These are phyloP conservation scores for Exophiala dermatitidis DNA, from an alignment of 2,329 filamentous ascomycete genomes.

Conservation along the genomic window DNA sequence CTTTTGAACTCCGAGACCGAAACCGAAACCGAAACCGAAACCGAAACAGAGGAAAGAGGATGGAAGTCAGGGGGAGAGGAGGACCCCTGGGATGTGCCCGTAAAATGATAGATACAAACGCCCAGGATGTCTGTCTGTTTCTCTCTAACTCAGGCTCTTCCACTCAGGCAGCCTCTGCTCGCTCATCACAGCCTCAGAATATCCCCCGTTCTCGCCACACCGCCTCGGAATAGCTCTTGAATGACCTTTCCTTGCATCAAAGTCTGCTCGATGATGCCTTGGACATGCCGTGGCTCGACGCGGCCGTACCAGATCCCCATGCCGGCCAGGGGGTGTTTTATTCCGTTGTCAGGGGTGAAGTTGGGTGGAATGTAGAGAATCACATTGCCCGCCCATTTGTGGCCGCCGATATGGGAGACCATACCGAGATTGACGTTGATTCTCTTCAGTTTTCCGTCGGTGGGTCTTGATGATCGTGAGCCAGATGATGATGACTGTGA, in stretches of 20 bases:
- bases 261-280: conserved; percentile 80
- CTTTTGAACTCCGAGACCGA: too few relatives aligned
- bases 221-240: conserved; percentile 70
- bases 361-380: conserved; percentile 59
- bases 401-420: conserved; percentile 80
- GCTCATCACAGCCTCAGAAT: conserved; percentile 65
- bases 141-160: too few relatives aligned
- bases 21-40: too few relatives aligned
- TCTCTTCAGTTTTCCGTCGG: neutral
- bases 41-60: too few relatives aligned
- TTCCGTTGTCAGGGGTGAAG: neutral
- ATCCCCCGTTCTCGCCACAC: conserved; percentile 69
- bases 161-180: neutral
- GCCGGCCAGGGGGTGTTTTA: conserved; percentile 20
- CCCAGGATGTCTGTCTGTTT: too few relatives aligned
- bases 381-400: conserved; percentile 89
- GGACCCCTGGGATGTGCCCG: too few relatives aligned
- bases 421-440: conserved; percentile 34
- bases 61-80: too few relatives aligned
- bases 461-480: neutral
- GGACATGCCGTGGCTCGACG: conserved; percentile 76
- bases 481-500: neutral
- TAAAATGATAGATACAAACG: too few relatives aligned
- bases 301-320: conserved; percentile 76
- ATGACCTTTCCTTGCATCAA: conserved; percentile 83